Conservation (phyloP, 345 rosid species). For the Hirschfeldia incana region DNA sequence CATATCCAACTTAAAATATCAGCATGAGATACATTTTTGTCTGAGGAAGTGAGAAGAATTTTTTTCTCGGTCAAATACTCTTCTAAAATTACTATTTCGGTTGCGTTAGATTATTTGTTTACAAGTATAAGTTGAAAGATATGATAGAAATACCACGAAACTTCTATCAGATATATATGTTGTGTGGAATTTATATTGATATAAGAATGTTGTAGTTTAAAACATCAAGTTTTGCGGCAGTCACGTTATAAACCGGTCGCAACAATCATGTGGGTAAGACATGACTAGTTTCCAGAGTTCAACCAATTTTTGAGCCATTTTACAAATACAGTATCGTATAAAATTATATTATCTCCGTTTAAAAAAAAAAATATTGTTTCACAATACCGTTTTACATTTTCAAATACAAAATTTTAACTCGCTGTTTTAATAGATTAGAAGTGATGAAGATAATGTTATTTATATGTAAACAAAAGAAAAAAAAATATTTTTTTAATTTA, state of each 20-base stretch:
- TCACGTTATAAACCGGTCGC: background rate
- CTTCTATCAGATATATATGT: background rate
- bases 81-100: background rate
- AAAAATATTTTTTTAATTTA: too few relatives aligned
- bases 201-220: conserved; percentile 14
- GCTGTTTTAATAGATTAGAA: too few relatives aligned
- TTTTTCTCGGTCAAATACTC: background rate
- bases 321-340: background rate
- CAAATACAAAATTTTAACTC: too few relatives aligned
- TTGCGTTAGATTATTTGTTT: background rate
- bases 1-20: conserved; percentile 14
- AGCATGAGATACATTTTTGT: background rate
- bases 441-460: too few relatives aligned
- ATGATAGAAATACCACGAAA: conserved; percentile 7
- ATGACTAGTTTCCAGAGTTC: background rate
- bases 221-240: background rate
- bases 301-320: background rate
- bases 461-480: too few relatives aligned
- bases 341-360: background rate
- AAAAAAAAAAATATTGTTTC: too few relatives aligned
- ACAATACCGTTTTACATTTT: too few relatives aligned
- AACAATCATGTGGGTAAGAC: background rate
- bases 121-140: background rate
- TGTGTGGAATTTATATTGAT: background rate
- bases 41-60: background rate